Percentiles rank a stretch among this genome's conserved stretches.
phyloP scores from a whole-genome alignment of 768 basidiomycete genomes.

The Artomyces pyxidatus region DNA sequence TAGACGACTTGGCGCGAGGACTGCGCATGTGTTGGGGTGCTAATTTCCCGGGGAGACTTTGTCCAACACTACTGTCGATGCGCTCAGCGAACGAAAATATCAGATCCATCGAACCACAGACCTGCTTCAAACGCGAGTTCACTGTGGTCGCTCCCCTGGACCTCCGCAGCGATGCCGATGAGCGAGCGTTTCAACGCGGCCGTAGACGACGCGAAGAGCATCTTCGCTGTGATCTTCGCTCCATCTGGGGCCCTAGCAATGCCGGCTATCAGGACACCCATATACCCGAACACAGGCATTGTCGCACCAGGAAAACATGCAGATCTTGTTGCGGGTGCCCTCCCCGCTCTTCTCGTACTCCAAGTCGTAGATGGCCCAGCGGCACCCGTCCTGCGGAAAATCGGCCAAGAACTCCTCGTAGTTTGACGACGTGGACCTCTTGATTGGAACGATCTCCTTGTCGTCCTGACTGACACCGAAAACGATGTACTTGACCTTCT shows the following conservation, averaged over 20 bases:
- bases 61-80: too few species aligned
- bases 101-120: conserved; percentile 33
- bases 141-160: conserved; percentile 75
- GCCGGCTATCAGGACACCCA: background rate
- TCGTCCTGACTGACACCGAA: conserved; percentile 53
- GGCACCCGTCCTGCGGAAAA: conserved; percentile 66
- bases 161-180: conserved; percentile 68
- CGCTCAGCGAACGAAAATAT: too few species aligned
- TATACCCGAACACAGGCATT: background rate
- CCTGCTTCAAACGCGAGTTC: conserved; percentile 70
- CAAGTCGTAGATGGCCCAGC: conserved; percentile 93
- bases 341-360: conserved; percentile 68
- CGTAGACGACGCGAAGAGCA: conserved; percentile 86
- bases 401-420: conserved; percentile 72
- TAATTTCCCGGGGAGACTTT: too few species aligned
- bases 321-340: conserved; percentile 80
- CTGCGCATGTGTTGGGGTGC: too few species aligned
- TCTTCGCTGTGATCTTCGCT: conserved; percentile 85
- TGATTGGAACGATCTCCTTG: conserved; percentile 74
- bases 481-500: conserved; percentile 78
- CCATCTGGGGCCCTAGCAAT: conserved; percentile 72
- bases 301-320: conserved; percentile 71
- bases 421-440: conserved; percentile 38
- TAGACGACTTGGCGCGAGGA: too few species aligned
- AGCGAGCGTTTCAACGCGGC: conserved; percentile 69